phyloP scores from a whole-genome alignment of 2,329 filamentous ascomycete genomes.

The Cordyceps cicadae region DNA sequence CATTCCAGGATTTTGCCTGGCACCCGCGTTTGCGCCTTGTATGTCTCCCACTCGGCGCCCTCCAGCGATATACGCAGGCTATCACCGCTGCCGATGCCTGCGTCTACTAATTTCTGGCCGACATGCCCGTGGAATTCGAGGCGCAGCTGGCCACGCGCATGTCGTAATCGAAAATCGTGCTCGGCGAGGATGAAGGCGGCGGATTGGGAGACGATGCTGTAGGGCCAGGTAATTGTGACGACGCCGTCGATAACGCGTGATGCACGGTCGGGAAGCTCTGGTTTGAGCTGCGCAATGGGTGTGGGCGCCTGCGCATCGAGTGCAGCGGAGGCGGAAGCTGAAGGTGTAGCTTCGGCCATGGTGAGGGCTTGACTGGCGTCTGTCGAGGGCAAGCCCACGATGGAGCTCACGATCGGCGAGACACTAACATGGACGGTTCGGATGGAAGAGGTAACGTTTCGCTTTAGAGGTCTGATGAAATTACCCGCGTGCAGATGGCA shows the following conservation, averaged over 20 bases:
- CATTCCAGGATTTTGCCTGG: constrained; percentile 47
- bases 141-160: constrained; percentile 70
- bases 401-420: not conserved
- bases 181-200: constrained; percentile 78
- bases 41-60: constrained; percentile 57
- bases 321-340: not conserved
- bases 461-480: not conserved
- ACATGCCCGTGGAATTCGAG: constrained; percentile 63
- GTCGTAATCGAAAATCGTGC: constrained; percentile 71
- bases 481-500: not conserved
- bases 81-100: constrained; percentile 70
- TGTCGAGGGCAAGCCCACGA: constrained; percentile 7
- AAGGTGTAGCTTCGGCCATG: constrained; percentile 6
- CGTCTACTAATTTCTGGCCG: constrained; percentile 60
- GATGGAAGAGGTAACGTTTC: not conserved
- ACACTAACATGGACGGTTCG: not conserved
- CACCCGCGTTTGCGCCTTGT: constrained; percentile 37
- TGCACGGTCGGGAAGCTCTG: constrained; percentile 34
- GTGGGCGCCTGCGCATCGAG: constrained; percentile 28
- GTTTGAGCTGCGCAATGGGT: constrained; percentile 48
- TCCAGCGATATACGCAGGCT: constrained; percentile 60
- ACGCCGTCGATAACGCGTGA: constrained; percentile 54
- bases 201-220: constrained; percentile 65
- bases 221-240: constrained; percentile 86
- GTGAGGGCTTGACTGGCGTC: not conserved